These are phyloP conservation scores for Myxozyma melibiosi DNA, from an alignment of 805 yeast genomes.

Conservation along the genomic window DNA sequence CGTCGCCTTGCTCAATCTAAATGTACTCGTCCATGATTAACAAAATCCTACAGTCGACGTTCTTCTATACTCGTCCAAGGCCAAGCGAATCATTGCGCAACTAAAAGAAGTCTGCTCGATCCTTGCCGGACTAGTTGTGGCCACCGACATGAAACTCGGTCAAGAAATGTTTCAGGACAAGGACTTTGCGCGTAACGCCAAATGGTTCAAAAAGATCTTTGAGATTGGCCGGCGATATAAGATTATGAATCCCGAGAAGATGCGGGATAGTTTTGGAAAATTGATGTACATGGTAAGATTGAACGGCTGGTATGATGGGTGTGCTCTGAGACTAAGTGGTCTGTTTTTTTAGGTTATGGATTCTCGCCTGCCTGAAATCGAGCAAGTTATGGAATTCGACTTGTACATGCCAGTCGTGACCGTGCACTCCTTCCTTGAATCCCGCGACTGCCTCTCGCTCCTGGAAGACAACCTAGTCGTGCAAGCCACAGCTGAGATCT, in stretches of 20 bases:
- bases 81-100: constrained; percentile 71
- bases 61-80: constrained; percentile 63
- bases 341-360: constrained; percentile 60
- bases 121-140: constrained; percentile 74
- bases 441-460: constrained; percentile 46
- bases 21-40: background rate
- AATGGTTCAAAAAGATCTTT: constrained; percentile 70
- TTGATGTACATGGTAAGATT: constrained; percentile 64
- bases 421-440: constrained; percentile 52
- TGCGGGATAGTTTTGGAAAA: constrained; percentile 79
- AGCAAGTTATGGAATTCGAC: constrained; percentile 73
- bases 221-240: constrained; percentile 81
- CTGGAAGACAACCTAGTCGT: constrained; percentile 61
- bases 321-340: background rate
- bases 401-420: constrained; percentile 72
- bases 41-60: constrained; percentile 58
- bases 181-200: constrained; percentile 67
- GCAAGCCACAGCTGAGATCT: constrained; percentile 68
- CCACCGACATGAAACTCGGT: constrained; percentile 73
- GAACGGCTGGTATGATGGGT: background rate
- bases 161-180: constrained; percentile 64
- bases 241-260: constrained; percentile 80
- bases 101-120: constrained; percentile 77
- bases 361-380: constrained; percentile 70
- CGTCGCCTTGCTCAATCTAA: background rate